Evolutionary conservation across 2,329 filamentous ascomycete genomes (phyloP).

Genomic region (Beauveria brongniartii): DNA sequence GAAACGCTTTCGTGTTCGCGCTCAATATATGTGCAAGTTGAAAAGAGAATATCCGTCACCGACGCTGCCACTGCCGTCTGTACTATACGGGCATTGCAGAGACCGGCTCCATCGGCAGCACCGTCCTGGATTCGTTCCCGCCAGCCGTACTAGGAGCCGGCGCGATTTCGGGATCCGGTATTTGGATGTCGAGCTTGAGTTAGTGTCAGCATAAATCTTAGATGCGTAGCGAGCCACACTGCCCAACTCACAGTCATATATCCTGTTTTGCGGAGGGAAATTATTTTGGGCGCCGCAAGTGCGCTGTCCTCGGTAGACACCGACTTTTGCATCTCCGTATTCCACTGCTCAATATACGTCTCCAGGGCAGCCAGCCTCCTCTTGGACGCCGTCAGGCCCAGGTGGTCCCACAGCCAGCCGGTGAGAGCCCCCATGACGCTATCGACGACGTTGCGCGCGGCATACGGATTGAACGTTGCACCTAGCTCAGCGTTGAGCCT

Average conservation of each 20-base stretch:
- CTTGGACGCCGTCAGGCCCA: conserved; percentile 72
- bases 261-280: conserved; percentile 72
- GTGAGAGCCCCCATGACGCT: conserved; percentile 71
- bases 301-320: conserved; percentile 39
- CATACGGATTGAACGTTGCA: conserved; percentile 73
- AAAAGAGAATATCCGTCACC: neutral
- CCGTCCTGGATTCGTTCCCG: conserved; percentile 29
- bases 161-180: conserved; percentile 67
- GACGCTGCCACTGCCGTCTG: neutral
- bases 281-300: conserved; percentile 56
- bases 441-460: conserved; percentile 70
- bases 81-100: conserved; percentile 17
- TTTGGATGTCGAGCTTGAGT: conserved; percentile 66
- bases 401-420: conserved; percentile 91
- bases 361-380: conserved; percentile 62
- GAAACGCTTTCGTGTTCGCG: neutral
- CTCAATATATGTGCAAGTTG: neutral
- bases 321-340: conserved; percentile 57
- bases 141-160: conserved; percentile 37
- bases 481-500: conserved; percentile 72
- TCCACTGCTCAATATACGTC: conserved; percentile 81
- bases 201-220: neutral
- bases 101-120: conserved; percentile 25
- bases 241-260: conserved; percentile 65
- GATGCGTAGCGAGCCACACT: neutral